Base-by-base conservation (phyloP, 345 rosid genomes). In the Fremontodendron californicum region DNA sequence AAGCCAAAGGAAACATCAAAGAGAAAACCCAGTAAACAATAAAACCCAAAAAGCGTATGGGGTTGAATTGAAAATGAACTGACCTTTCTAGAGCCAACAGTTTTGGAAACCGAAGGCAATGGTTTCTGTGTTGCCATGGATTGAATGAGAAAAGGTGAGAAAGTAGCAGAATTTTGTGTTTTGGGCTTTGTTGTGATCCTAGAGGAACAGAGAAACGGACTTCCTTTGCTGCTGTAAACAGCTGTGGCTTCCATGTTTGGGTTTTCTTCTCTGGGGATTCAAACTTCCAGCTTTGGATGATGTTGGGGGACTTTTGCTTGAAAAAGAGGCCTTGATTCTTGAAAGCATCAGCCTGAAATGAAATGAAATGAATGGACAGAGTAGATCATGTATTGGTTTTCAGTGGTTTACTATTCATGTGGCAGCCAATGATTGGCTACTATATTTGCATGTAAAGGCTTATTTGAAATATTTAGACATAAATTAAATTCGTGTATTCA, bases 71-170 rank as follows among this genome's bases (percentile, higher is more conserved):
- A 15, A 23, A 73, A 35, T 2, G 11, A 43, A 65, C 83, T 48
- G 54, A 88, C 97, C 92, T 88, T 92, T 78, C 70, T 87, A 18
- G 94, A 82, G 80, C 87, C 69, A 18, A 83, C 65, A 43, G 91
- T 90, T 82, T 68, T 92, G 77, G 92, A 55, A 46, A 87, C 69
- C 2, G 92, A 79, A 21, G 92, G 84, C n/a, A 81, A 77, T 52
- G 90, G 93, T 78, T 88, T 91, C 90, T 90, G 90, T 77, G 89
- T 77, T 0, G 92, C 97, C 97, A 93, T 87, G 80, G 91, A 87
- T 64, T 84, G 88, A 61, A 89, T 75, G 11, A 83, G 64, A 60
- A 87, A 76, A 45, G 81, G 80, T 33, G 85, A 75, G 23, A 16
- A 80, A 27, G 78, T 65, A 2, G 72, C 48, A 23, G 81, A 42